Conservation (phyloP, 345 rosid species). For the Arabidopsis arenosa region DNA sequence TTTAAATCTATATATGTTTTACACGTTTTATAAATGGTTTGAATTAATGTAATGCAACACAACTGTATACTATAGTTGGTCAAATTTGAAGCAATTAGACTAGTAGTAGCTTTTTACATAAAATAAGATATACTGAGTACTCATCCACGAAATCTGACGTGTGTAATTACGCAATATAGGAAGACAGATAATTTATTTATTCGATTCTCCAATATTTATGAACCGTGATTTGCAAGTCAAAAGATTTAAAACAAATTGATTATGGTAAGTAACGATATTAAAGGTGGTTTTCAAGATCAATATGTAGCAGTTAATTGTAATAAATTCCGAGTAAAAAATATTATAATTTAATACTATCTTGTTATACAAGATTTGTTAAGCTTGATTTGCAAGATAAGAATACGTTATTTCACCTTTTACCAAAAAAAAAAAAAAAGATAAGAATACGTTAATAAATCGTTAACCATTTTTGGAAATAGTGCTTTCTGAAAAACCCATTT, state of each 20-base stretch:
- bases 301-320: neutral
- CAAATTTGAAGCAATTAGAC: neutral
- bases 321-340: neutral
- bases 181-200: neutral
- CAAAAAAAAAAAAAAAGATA: too few species aligned
- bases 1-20: neutral
- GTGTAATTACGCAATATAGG: too few species aligned
- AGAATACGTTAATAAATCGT: neutral
- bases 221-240: neutral
- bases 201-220: neutral
- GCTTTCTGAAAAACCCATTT: neutral
- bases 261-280: neutral
- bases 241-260: neutral
- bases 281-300: neutral
- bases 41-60: neutral
- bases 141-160: neutral
- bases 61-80: neutral
- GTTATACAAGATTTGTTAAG: neutral
- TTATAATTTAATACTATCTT: neutral
- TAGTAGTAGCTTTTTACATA: neutral
- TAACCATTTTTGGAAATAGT: neutral
- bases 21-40: constrained; percentile 1
- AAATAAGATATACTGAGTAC: neutral
- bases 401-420: too few species aligned
- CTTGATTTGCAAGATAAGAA: neutral